Percentiles rank a stretch among this genome's conserved stretches.
phyloP scores from a whole-genome alignment of 345 rosid species.

The Aquilaria sinensis region DNA sequence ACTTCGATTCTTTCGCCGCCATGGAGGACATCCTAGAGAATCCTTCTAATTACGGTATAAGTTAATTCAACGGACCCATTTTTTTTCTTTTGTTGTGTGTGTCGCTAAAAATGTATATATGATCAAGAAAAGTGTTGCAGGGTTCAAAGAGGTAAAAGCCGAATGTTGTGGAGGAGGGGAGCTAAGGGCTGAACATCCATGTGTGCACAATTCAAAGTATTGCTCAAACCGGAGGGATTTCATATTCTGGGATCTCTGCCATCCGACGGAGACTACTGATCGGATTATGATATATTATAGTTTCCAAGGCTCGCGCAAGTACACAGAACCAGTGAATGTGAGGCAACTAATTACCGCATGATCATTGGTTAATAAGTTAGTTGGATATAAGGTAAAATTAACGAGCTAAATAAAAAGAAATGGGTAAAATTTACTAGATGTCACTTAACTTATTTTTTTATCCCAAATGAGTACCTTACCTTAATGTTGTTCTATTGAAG shows the following conservation, averaged over 20 bases:
- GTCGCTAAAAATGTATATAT: too few species aligned
- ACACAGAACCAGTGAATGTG: conserved; percentile 36
- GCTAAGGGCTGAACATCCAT: conserved; percentile 43
- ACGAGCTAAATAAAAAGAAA: too few species aligned
- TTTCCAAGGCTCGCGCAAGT: conserved; percentile 30
- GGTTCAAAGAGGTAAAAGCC: conserved; percentile 49
- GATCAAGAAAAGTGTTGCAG: conserved; percentile 21
- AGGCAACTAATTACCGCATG: conserved; percentile 34
- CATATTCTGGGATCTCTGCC: conserved; percentile 70
- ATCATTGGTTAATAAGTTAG: neutral
- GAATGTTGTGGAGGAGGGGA: conserved; percentile 80
- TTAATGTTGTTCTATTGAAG: too few species aligned
- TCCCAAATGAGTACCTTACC: too few species aligned
- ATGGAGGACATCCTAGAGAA: conserved; percentile 3
- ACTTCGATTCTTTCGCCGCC: conserved; percentile 6
- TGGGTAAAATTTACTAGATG: too few species aligned
- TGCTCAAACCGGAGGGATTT: conserved; percentile 61
- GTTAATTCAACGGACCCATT: neutral
- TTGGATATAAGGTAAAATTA: too few species aligned
- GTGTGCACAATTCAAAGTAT: conserved; percentile 42
- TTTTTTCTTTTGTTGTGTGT: too few species aligned
- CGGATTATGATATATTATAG: conserved; percentile 35
- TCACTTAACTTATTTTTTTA: too few species aligned
- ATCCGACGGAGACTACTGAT: conserved; percentile 62
- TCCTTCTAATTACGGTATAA: conserved; percentile 11